A percentile compares a stretch with the other conserved stretches of the same genome.
These are phyloP conservation scores for Tolypocladium tundrense DNA, from an alignment of 2,329 filamentous ascomycete species.

Conservation along the genomic window DNA sequence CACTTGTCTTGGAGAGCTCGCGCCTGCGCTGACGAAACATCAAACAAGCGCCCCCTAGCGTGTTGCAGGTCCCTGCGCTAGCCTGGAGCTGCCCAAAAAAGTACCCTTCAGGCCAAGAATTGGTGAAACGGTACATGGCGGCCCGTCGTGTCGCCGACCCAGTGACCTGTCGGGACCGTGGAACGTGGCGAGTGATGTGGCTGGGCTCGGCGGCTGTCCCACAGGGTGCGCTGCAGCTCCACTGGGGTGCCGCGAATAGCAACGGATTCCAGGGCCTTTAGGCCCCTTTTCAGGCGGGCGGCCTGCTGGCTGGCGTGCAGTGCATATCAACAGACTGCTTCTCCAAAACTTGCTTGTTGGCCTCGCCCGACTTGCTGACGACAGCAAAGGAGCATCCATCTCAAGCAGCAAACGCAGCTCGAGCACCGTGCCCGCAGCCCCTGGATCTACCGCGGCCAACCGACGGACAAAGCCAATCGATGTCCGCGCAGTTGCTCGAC, in stretches of 20 bases:
- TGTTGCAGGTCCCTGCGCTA: not conserved
- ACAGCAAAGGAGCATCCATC: not conserved
- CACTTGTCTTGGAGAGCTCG: not conserved
- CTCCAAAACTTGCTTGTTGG: not conserved
- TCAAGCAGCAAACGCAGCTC: not conserved
- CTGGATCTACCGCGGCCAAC: not conserved
- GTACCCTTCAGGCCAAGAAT: not conserved
- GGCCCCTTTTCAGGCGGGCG: not conserved
- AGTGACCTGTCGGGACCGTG: not conserved
- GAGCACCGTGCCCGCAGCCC: not conserved
- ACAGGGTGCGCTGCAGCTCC: not conserved
- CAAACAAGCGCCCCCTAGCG: not conserved
- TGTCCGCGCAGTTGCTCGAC: not conserved
- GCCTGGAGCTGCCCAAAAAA: not conserved
- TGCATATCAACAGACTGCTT: not conserved
- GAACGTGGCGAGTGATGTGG: conserved; percentile 2
- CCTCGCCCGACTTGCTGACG: not conserved
- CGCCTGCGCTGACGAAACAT: not conserved
- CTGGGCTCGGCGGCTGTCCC: not conserved
- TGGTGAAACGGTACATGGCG: not conserved
- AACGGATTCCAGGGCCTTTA: not conserved
- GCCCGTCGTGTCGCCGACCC: not conserved
- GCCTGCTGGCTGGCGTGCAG: not conserved
- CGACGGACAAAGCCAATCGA: not conserved
- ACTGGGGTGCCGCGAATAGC: conserved; percentile 1